phyloP scores from a whole-genome alignment of 306 rosid genomes.

The Pyrus communis region DNA sequence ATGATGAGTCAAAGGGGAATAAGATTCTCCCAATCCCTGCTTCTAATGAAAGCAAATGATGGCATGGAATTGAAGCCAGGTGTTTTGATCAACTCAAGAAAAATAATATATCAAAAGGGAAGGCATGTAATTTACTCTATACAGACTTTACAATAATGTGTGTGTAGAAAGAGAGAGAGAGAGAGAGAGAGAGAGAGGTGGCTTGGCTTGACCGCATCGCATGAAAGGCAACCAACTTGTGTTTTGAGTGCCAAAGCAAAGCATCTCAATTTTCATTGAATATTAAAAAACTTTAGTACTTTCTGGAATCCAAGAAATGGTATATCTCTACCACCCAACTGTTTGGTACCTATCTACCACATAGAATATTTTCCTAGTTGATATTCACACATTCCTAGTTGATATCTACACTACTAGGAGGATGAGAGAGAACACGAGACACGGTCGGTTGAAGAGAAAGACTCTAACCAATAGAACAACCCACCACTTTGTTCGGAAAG shows the following conservation, averaged over 20 bases:
- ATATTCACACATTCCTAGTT: background rate
- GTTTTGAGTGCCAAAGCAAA: constrained; percentile 24
- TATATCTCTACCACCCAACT: constrained; percentile 1
- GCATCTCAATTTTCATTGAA: constrained; percentile 1
- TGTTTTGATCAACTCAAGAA: constrained; percentile 17
- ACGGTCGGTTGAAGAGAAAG: no score
- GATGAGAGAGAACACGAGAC: no score
- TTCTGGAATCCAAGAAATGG: constrained; percentile 43
- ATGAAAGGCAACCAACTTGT: constrained; percentile 35
- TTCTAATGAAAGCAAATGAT: constrained; percentile 46
- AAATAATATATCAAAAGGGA: constrained; percentile 20
- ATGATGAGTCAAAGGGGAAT: constrained; percentile 50
- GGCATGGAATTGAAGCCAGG: constrained; percentile 35
- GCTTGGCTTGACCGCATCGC: constrained; percentile 30
- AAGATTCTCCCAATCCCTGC: constrained; percentile 41
- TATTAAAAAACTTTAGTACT: constrained; percentile 15
- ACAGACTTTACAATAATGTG: background rate
- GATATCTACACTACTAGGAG: no score
- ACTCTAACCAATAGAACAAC: no score
- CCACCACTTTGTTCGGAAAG: no score
- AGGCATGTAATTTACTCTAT: constrained; percentile 23
- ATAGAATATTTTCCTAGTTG: background rate
- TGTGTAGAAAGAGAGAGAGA: background rate
- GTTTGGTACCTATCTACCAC: background rate
- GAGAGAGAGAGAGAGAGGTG: constrained; percentile 22